Base-by-base conservation (phyloP, 805 yeast genomes). In the Debaryomyces tyrocola region DNA sequence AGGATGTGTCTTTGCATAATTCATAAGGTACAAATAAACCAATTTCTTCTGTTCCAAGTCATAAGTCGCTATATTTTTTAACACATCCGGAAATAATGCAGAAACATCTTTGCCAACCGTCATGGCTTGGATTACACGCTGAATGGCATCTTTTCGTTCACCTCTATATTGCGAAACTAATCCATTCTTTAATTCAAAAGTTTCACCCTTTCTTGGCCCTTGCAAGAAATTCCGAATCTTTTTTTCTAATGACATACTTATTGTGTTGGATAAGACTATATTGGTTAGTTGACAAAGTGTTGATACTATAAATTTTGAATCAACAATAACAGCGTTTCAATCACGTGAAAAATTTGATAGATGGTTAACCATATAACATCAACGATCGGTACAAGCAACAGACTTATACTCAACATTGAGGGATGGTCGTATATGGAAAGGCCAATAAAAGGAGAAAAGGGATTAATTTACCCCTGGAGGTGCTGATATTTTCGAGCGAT, bases 91-190 rank as follows among this genome's bases (percentile, higher is more conserved):
- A 58, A 94, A 94, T 45, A 94, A 74, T 1, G 95, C 82, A 15
- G 96, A 87, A 20, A 94, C 98, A 65, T 94, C 99, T 62, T 94
- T 94, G 9, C 98, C 98, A 27, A 90, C 81, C 0, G 99, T 94
- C 99, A 94, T 94, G 49, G 97, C 98, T 47, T 94, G 95, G 61
- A 94, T 94, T 17, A 95, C 96, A 49, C 96, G 80, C 69, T 92
- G 96, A 55, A 94, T 94, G 14, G 99, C 96, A 65, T 94, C 99
- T 64, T 94, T 94, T 49, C 97, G 79, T 60, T 95, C 98, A 54
- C 82, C 85, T 20, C 97, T 96, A 67, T 89, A 94, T 69, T 90
- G 97, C 7, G 97, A 90, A 4, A 91, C 97, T 44, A 94, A 77
- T 1, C 97, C 98, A 29, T 82, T 82, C 55, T 91, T 82, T 58